Evolutionary conservation across 2,329 filamentous ascomycete genomes (phyloP), one percentile per base, ranked within the genome.

Genomic region (Aspergillus versicolor): DNA sequence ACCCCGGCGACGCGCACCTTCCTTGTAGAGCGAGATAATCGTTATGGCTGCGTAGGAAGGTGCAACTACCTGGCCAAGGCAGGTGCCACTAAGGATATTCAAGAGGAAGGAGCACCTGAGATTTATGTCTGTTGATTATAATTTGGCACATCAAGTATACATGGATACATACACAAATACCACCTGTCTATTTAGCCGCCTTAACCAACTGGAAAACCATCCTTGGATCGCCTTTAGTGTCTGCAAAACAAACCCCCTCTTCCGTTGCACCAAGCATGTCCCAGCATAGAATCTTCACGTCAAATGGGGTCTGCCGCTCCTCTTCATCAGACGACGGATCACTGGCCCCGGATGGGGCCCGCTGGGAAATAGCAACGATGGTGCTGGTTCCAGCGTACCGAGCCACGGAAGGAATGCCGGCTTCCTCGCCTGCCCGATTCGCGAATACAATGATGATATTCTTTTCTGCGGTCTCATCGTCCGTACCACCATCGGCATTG

Each of bases 371-470:
- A 11, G 72, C 75, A 57, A 81, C 65, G 44, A 80, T 72, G 56
- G 76, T 68, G 58, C 78, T 81, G n/a, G 75, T 78, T 45, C 79
- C 79, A 52, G 78, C 79, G 69, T 81, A 81, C 49, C 73, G 70
- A 48, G 73, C 77, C 30, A 72, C 70, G 4, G 44, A 21, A 45
- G 73, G 71, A 58, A 75, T 72, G 42, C 71, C 66, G 34, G 70
- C 73, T 61, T 79, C 79, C 54, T 75, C 71, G 2, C 79, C 79
- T 12, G 70, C 65, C 46, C 79, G 67, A 67, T 81, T 81, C 15
- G 77, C 77, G 65, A 78, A 78, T 38, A 81, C 73, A 17, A 80
- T 68, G 48, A 81, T 67, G 15, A 77, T 70, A 59, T 75, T 75
- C 56, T 72, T 72, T 19, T 62, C 59, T 17, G 17, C 3, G 8